Evolutionary conservation across 2,329 filamentous ascomycete species (phyloP).

Genomic region (Dothistroma septosporum): DNA sequence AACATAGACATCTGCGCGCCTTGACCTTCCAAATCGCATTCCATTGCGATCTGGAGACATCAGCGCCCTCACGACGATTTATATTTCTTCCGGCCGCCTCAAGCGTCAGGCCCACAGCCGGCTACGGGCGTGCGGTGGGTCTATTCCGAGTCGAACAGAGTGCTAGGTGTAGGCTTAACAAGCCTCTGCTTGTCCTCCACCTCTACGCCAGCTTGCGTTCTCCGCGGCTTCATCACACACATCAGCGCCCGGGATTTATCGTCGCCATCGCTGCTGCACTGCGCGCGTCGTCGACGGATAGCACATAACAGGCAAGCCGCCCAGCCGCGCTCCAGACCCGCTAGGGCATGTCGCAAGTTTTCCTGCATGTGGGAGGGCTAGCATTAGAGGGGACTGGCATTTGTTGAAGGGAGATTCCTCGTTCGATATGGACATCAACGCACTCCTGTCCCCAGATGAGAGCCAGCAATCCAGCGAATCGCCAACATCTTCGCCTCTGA

Average conservation of each 20-base stretch:
- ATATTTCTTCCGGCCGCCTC: neutral
- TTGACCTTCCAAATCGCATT: neutral
- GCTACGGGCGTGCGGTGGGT: constrained; percentile 1
- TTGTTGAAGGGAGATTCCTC: neutral
- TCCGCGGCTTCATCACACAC: neutral
- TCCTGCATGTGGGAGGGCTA: constrained; percentile 15
- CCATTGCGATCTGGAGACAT: neutral
- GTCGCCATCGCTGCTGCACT: neutral
- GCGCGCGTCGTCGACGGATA: neutral
- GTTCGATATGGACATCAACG: constrained; percentile 47
- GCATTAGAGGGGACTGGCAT: constrained; percentile 3
- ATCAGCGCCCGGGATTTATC: neutral
- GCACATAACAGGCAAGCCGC: constrained; percentile 3
- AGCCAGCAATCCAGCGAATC: constrained; percentile 28
- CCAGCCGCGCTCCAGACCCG: constrained; percentile 1
- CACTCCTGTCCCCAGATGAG: constrained; percentile 47
- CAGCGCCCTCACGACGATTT: neutral
- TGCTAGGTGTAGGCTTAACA: constrained; percentile 1
- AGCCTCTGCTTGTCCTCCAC: constrained; percentile 2
- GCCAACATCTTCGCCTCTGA: constrained; percentile 6
- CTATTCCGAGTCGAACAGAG: neutral
- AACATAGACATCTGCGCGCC: neutral
- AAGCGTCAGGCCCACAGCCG: neutral
- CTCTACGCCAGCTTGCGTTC: constrained; percentile 8
- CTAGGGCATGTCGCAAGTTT: constrained; percentile 15